phyloP scores from a whole-genome alignment of 352 stramenopile species.

The Globisporangium spiculum region DNA sequence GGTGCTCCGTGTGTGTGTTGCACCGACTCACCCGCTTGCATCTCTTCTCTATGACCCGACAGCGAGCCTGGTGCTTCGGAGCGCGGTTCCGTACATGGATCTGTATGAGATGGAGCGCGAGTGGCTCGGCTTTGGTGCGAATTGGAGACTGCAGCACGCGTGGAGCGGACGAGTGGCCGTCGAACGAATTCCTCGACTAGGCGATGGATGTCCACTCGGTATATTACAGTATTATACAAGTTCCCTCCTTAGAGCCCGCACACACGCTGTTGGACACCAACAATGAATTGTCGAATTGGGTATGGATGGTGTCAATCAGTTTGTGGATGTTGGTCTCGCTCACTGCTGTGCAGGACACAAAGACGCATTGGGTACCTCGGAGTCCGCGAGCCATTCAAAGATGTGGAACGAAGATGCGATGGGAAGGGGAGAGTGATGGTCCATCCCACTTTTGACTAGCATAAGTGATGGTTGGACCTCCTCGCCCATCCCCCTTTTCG shows the following conservation, averaged over 20 bases:
- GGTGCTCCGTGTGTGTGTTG: too few relatives aligned
- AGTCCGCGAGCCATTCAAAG: not conserved
- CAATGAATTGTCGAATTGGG: not conserved
- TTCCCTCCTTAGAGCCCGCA: not conserved
- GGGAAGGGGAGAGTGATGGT: conserved; percentile 3
- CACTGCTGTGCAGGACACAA: not conserved
- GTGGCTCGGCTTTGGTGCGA: too few relatives aligned
- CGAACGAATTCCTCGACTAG: too few relatives aligned
- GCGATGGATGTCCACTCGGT: too few relatives aligned
- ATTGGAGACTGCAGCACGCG: too few relatives aligned
- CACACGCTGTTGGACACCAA: not conserved
- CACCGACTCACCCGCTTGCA: too few relatives aligned
- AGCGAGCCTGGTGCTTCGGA: too few relatives aligned
- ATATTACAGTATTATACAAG: not conserved
- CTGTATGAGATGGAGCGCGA: too few relatives aligned
- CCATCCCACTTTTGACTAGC: not conserved
- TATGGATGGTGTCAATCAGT: not conserved
- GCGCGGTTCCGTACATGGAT: too few relatives aligned
- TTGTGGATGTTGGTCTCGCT: not conserved
- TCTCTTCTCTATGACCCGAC: too few relatives aligned
- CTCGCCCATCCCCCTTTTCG: conserved; percentile 1
- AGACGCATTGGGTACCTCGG: not conserved
- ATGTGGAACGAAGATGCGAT: not conserved
- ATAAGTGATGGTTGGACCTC: conserved; percentile 6
- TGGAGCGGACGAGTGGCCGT: too few relatives aligned